A percentile compares a stretch with the other conserved stretches of the same genome.
phyloP scores from a whole-genome alignment of 2,329 filamentous ascomycete genomes.

The Beauveria australis region DNA sequence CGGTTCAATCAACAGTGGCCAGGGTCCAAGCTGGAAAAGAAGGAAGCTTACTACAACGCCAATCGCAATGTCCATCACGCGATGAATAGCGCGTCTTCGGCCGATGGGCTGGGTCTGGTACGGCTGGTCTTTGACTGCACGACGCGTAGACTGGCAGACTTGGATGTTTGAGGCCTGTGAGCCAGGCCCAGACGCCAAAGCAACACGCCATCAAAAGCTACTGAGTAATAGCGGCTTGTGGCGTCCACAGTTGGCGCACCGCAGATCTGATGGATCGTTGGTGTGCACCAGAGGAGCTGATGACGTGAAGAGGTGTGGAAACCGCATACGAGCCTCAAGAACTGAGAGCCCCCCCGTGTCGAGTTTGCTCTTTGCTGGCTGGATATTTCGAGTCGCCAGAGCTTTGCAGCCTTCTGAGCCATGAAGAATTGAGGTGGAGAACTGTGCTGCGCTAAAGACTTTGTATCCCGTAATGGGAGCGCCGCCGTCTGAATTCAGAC shows the following conservation, averaged over 20 bases:
- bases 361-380: neutral
- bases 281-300: neutral
- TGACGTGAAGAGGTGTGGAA: neutral
- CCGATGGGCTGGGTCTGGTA: neutral
- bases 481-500: neutral
- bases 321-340: neutral
- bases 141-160: neutral
- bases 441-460: neutral
- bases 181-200: neutral
- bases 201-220: neutral
- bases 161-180: neutral
- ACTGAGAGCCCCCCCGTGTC: neutral
- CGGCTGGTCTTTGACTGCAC: neutral
- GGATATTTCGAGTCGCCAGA: neutral
- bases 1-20: neutral
- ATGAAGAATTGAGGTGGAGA: neutral
- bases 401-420: neutral
- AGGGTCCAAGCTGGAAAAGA: neutral
- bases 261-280: conserved; percentile 6
- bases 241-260: neutral
- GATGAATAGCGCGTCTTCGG: neutral
- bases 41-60: neutral
- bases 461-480: neutral
- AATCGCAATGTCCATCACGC: conserved; percentile 2
- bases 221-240: neutral